These are phyloP conservation scores for Amanita pseudoporphyria DNA, from an alignment of 768 basidiomycete species.

Conservation along the genomic window DNA sequence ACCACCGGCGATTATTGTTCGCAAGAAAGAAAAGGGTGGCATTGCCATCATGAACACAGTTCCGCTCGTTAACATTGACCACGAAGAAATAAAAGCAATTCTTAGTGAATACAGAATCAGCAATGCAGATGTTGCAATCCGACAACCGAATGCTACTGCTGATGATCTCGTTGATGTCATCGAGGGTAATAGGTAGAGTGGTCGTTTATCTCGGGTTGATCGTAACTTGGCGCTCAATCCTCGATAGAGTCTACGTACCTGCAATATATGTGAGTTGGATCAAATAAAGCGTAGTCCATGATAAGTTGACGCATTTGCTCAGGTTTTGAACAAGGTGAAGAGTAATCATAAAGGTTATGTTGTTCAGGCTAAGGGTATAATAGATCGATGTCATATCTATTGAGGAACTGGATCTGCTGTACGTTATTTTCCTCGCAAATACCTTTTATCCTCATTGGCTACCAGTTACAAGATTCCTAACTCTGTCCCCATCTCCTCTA, in stretches of 20 bases:
- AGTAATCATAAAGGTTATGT: not conserved
- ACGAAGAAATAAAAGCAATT: slow-evolving; percentile 93
- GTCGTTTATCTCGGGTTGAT: not conserved
- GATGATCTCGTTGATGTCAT: slow-evolving; percentile 97
- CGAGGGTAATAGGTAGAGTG: slow-evolving; percentile 78
- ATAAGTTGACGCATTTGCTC: slow-evolving; percentile 2
- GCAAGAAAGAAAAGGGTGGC: slow-evolving; percentile 86
- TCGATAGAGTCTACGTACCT: slow-evolving; percentile 81
- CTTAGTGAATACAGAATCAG: slow-evolving; percentile 86
- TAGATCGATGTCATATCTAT: slow-evolving; percentile 97
- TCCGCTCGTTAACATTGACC: slow-evolving; percentile 90
- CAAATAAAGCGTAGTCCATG: not conserved
- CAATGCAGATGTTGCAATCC: slow-evolving; percentile 88
- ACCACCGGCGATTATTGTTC: slow-evolving; percentile 78
- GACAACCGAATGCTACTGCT: slow-evolving; percentile 84
- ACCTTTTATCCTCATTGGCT: slow-evolving; percentile 3
- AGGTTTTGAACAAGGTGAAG: slow-evolving; percentile 78
- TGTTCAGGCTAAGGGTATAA: slow-evolving; percentile 7
- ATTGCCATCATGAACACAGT: slow-evolving; percentile 96
- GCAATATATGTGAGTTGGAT: slow-evolving; percentile 65
- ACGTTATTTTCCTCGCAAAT: slow-evolving; percentile 17
- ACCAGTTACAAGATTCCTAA: slow-evolving; percentile 84
- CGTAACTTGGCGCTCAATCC: not conserved
- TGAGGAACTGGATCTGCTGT: slow-evolving; percentile 92
- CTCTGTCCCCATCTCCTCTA: slow-evolving; percentile 90